Base-by-base conservation (phyloP, 176 grass and related monocot genomes). In the Bromus sterilis region DNA sequence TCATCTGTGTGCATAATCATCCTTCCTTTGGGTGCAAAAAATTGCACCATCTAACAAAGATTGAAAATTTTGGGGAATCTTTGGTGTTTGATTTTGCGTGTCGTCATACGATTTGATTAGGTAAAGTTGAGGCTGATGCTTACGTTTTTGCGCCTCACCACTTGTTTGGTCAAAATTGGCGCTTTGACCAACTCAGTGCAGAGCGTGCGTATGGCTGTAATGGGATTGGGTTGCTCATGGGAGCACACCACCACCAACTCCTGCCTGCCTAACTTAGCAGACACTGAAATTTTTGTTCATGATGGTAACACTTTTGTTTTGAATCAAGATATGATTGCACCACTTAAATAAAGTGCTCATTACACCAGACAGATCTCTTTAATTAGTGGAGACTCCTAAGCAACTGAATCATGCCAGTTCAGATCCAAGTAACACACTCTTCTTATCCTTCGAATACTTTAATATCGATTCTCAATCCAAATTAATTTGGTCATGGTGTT, bases 111-210 rank as follows among this genome's bases (percentile, higher is more conserved):
- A 71, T 71, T 71, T 33, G 62, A 87, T 80, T 84, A 7, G 56
- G 73, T 78, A 61, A 80, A 88, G 83, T 20, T 68, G 32, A 85
- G 57, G 57, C 55, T 66, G 79, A 78, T 82, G 39, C 67, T 61
- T 86, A 24, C 56, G 29, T 86, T 59, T 59, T 83, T 61, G 14
- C 42, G 9, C 66, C 44, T 40, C 49, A 29, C 79, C 66, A 74
- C 79, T 60, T 56, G 75, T 57, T 78, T 67, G 75, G 88, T 90
- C 88, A 86, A 90, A 90, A 68, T 79, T 90, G 84, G 88, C 79
- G 84, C 79, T 79, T 83, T 90, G 84, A 92, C 86, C 74, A 26
- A 20, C 66, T 71, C 57, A 66, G 68, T 89, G 79, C 23, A 14
- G 23, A 28, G 57, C 82, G 21, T 83, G 48, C 30, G 3, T 46